These are phyloP conservation scores for Ophioceras dolichostomum DNA, from an alignment of 2,329 filamentous ascomycete genomes.

Conservation along the genomic window DNA sequence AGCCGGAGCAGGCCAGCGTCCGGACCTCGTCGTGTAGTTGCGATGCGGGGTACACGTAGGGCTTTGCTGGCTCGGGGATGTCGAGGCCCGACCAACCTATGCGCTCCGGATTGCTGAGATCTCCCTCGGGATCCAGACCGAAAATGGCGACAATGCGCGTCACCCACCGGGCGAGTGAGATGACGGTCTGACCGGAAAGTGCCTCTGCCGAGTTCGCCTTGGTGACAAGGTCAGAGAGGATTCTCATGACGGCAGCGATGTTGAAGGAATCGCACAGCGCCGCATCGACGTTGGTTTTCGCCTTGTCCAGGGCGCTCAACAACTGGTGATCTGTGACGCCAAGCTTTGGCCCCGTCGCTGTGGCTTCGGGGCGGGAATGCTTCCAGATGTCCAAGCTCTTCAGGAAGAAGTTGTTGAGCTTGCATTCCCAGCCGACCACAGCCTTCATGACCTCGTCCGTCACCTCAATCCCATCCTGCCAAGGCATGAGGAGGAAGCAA, in stretches of 20 bases:
- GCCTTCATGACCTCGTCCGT: slow-evolving; percentile 50
- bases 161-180: slow-evolving; percentile 42
- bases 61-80: slow-evolving; percentile 44
- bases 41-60: slow-evolving; percentile 44
- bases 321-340: slow-evolving; percentile 25
- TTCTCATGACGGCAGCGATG: slow-evolving; percentile 48
- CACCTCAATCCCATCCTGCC: slow-evolving; percentile 60
- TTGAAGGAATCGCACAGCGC: slow-evolving; percentile 59
- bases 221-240: slow-evolving; percentile 51
- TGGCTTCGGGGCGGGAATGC: slow-evolving; percentile 5
- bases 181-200: slow-evolving; percentile 10
- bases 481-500: slow-evolving; percentile 55
- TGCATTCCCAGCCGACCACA: slow-evolving; percentile 50
- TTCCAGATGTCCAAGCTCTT: slow-evolving; percentile 15
- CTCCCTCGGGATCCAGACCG: slow-evolving; percentile 38
- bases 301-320: slow-evolving; percentile 32
- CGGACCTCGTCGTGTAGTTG: slow-evolving; percentile 23
- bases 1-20: slow-evolving; percentile 25
- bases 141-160: slow-evolving; percentile 55
- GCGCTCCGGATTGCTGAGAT: slow-evolving; percentile 22
- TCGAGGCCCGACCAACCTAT: slow-evolving; percentile 57
- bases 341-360: slow-evolving; percentile 8
- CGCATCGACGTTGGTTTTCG: slow-evolving; percentile 44
- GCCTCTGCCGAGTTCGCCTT: slow-evolving; percentile 38
- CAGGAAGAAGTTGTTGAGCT: slow-evolving; percentile 37